A percentile compares a stretch with the other conserved stretches of the same genome.
These are phyloP conservation scores for Zygotorulaspora sp. DNA, from an alignment of 805 yeast species.

Conservation along the genomic window DNA sequence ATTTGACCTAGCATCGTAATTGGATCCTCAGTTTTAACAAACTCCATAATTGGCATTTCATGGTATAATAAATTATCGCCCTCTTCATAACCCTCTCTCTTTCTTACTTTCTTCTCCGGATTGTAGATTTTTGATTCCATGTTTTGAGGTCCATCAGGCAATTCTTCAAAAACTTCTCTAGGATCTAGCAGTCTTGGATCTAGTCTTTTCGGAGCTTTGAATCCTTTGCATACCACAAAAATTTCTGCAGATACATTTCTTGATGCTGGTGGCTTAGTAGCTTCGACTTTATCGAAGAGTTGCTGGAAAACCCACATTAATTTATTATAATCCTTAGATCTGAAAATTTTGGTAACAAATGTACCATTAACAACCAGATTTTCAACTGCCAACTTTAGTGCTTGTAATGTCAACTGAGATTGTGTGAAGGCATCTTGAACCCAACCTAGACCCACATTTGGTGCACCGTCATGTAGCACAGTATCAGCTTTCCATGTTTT, in stretches of 20 bases:
- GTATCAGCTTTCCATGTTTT: constrained; percentile 99
- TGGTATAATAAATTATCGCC: constrained; percentile 76
- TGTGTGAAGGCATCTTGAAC: constrained; percentile 99
- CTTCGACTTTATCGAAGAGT: constrained; percentile 92
- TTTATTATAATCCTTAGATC: constrained; percentile 98
- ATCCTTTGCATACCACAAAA: constrained; percentile 93
- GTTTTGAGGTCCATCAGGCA: constrained; percentile 67
- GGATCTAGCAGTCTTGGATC: constrained; percentile 93
- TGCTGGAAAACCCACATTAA: constrained; percentile 97
- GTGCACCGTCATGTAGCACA: constrained; percentile 99
- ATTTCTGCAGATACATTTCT: constrained; percentile 99
- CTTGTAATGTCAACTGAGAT: constrained; percentile 91
- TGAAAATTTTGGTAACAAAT: constrained; percentile 92
- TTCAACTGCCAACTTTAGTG: constrained; percentile 90
- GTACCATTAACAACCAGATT: constrained; percentile 89
- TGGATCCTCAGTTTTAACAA: constrained; percentile 77
- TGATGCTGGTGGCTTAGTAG: constrained; percentile 98
- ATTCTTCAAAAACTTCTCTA: constrained; percentile 88
- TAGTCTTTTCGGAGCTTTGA: constrained; percentile 90
- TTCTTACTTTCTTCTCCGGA: constrained; percentile 86
- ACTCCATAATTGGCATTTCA: constrained; percentile 69
- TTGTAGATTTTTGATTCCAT: constrained; percentile 90
- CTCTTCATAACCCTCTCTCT: constrained; percentile 95
- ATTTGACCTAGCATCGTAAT: constrained; percentile 74
- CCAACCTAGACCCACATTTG: constrained; percentile 99